Percentiles rank a stretch among this genome's conserved stretches.
Conservation (phyloP, 768 basidiomycete species). For the Antrodiella citrinella region DNA sequence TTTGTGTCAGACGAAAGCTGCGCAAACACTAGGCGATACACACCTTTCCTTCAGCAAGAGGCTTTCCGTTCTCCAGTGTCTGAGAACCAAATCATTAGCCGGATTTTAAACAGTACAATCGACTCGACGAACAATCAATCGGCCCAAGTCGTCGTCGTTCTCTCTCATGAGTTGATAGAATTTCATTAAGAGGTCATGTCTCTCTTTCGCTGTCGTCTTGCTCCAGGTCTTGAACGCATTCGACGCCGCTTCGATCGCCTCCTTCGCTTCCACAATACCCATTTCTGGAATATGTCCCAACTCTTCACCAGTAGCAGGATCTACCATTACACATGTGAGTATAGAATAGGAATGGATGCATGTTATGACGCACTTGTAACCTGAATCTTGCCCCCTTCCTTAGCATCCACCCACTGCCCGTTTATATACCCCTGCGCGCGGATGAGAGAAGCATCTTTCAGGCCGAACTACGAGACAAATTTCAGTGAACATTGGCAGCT, state of each 20-base stretch:
- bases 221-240: slow-evolving; percentile 82
- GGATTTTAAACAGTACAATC: background rate
- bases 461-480: slow-evolving; percentile 43
- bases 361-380: slow-evolving; percentile 59
- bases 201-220: slow-evolving; percentile 81
- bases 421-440: slow-evolving; percentile 72
- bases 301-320: slow-evolving; percentile 80
- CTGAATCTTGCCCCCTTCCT: slow-evolving; percentile 57
- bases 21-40: slow-evolving; percentile 1
- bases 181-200: slow-evolving; percentile 79
- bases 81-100: slow-evolving; percentile 20
- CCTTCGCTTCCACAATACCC: slow-evolving; percentile 73
- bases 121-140: slow-evolving; percentile 64
- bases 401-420: slow-evolving; percentile 83
- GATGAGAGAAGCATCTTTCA: slow-evolving; percentile 72
- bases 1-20: too few relatives aligned
- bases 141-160: slow-evolving; percentile 78
- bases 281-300: slow-evolving; percentile 88
- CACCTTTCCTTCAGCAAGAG: slow-evolving; percentile 77
- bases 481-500: background rate
- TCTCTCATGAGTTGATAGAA: slow-evolving; percentile 73
- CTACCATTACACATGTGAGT: slow-evolving; percentile 28
- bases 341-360: background rate
- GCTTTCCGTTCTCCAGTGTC: slow-evolving; percentile 96
- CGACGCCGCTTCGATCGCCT: slow-evolving; percentile 76